Conservation (phyloP, 192 early-diverging fungal genomes). For the Backusella mclennaniae region DNA sequence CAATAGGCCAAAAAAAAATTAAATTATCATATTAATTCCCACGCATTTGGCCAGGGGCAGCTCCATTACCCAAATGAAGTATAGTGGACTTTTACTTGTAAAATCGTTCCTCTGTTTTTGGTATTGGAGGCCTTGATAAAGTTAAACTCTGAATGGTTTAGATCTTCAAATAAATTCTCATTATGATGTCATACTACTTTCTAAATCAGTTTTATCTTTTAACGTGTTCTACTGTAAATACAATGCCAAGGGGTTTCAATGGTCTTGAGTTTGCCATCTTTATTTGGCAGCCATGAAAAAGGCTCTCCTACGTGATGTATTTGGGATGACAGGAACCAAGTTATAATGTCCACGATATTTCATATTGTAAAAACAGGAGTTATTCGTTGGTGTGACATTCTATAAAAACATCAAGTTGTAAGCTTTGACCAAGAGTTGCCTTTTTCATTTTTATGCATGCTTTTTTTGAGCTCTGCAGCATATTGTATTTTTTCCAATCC, state of each 20-base stretch:
- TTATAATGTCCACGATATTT: neutral
- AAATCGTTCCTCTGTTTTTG: neutral
- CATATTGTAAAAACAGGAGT: neutral
- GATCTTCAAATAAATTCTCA: neutral
- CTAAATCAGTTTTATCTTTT: neutral
- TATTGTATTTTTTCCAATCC: too few species aligned
- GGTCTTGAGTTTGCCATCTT: neutral
- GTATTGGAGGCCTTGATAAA: neutral
- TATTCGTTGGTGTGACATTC: neutral
- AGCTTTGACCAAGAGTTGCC: neutral
- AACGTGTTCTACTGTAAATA: neutral
- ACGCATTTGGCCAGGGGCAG: neutral
- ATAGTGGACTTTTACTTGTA: neutral
- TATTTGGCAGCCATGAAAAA: neutral
- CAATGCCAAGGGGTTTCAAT: neutral
- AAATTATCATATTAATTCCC: neutral
- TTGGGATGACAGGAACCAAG: neutral
- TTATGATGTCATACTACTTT: neutral
- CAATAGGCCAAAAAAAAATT: neutral
- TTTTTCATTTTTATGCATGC: neutral
- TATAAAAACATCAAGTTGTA: neutral
- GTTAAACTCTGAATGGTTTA: slow-evolving; percentile 5
- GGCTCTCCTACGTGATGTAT: neutral
- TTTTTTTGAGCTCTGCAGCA: neutral
- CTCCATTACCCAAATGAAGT: neutral